These are phyloP conservation scores for Paratinospora sagittata DNA, from an alignment of 164 flowering plant genomes.

Conservation along the genomic window DNA sequence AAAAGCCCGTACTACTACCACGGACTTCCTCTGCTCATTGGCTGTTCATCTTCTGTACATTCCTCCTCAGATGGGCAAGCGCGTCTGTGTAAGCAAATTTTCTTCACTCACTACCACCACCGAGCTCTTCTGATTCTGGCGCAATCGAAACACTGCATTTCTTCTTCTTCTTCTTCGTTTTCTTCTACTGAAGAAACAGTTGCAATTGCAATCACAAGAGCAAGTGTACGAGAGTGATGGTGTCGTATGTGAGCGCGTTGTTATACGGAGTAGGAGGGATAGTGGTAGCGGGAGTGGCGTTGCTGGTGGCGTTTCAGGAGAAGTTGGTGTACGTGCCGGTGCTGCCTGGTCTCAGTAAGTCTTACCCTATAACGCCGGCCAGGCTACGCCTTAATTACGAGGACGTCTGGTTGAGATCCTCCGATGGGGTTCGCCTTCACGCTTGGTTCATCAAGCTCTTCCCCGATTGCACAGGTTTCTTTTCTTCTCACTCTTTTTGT, in stretches of 20 bases:
- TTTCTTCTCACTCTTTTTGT: background rate
- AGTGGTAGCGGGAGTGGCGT: slow-evolving; percentile 72
- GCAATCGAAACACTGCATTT: background rate
- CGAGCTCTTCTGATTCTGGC: too few species aligned
- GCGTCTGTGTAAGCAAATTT: too few species aligned
- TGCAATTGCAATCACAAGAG: too few species aligned
- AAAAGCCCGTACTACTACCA: too few species aligned
- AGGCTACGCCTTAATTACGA: slow-evolving; percentile 78
- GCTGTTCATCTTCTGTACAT: too few species aligned
- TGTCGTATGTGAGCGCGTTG: slow-evolving; percentile 54
- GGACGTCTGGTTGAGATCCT: slow-evolving; percentile 89
- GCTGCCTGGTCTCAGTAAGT: slow-evolving; percentile 82
- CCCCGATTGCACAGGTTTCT: slow-evolving; percentile 73
- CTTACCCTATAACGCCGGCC: slow-evolving; percentile 80
- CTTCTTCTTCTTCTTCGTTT: too few species aligned
- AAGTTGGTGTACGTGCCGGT: slow-evolving; percentile 91
- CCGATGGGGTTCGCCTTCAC: slow-evolving; percentile 90
- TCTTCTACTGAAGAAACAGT: too few species aligned
- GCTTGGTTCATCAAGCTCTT: slow-evolving; percentile 97
- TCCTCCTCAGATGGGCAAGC: too few species aligned
- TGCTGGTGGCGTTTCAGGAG: slow-evolving; percentile 94
- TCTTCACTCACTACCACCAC: too few species aligned
- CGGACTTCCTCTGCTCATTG: too few species aligned
- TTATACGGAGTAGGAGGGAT: slow-evolving; percentile 83
- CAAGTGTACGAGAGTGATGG: slow-evolving; percentile 36